phyloP scores from a whole-genome alignment of 1,284 basidiomycete species.

The Pholiota adiposa region DNA sequence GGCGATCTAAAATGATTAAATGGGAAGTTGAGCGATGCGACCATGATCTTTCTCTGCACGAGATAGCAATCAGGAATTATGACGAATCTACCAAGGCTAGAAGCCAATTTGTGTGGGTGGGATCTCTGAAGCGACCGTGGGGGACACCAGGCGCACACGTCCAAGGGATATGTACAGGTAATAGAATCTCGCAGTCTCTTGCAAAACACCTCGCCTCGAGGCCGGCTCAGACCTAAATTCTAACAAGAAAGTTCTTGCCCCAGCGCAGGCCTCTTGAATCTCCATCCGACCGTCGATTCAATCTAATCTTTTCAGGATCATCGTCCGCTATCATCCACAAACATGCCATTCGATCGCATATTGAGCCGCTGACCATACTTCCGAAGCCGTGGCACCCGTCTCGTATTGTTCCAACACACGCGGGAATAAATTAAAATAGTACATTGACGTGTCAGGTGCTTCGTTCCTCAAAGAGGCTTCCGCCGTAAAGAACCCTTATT shows the following conservation, averaged over 20 bases:
- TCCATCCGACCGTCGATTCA: neutral
- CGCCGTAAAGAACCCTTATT: neutral
- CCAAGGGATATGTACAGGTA: neutral
- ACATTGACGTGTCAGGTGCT: neutral
- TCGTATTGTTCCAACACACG: neutral
- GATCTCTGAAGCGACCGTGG: neutral
- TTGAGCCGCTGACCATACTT: neutral
- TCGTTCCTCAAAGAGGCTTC: neutral
- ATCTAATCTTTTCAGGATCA: neutral
- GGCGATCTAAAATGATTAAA: no score
- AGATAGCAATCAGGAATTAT: no score
- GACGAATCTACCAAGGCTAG: neutral
- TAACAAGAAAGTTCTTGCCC: neutral
- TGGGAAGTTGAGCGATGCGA: no score
- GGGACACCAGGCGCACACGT: neutral
- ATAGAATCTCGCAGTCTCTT: neutral
- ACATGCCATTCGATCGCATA: neutral
- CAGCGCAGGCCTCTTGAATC: neutral
- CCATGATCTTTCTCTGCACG: no score
- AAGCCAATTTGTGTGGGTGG: neutral
- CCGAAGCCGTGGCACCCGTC: neutral
- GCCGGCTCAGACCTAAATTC: neutral
- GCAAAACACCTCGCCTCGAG: slow-evolving; percentile 1
- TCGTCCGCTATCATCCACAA: neutral
- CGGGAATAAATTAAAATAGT: neutral